Conservation (phyloP, 129 eudicot species). For the Silybum marianum region DNA sequence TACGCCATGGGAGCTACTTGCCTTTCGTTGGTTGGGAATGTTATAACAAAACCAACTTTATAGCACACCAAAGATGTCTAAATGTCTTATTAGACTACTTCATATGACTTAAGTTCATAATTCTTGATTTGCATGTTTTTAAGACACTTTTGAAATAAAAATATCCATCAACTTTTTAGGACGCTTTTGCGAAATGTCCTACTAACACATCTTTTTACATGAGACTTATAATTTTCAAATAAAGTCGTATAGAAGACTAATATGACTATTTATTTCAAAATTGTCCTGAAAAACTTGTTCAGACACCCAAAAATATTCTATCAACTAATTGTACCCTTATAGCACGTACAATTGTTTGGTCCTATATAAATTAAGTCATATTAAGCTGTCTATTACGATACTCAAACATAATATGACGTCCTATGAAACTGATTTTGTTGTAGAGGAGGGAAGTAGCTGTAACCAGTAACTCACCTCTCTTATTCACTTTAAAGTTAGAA, state of each 20-base stretch:
- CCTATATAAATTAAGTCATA: background rate
- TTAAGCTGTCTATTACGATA: too few relatives aligned
- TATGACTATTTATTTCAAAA: background rate
- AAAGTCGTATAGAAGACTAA: background rate
- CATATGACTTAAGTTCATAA: background rate
- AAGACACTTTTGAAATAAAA: background rate
- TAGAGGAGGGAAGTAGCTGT: too few relatives aligned
- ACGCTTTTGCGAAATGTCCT: too few relatives aligned
- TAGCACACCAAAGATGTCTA: background rate
- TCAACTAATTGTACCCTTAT: too few relatives aligned
- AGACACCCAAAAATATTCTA: background rate
- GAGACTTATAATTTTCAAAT: too few relatives aligned
- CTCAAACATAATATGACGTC: too few relatives aligned
- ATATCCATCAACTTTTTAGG: too few relatives aligned
- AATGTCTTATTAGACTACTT: background rate
- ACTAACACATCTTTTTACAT: too few relatives aligned
- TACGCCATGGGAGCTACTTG: background rate
- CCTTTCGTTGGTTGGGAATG: background rate
- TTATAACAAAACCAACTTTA: background rate
- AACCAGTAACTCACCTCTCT: too few relatives aligned
- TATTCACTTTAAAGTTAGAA: too few relatives aligned
- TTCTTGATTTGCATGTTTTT: background rate
- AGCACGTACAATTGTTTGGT: background rate
- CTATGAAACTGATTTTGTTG: too few relatives aligned
- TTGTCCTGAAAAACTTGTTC: background rate